These are phyloP conservation scores for Parascedosporium putredinis DNA, from an alignment of 2,329 filamentous ascomycete genomes.

Conservation along the genomic window DNA sequence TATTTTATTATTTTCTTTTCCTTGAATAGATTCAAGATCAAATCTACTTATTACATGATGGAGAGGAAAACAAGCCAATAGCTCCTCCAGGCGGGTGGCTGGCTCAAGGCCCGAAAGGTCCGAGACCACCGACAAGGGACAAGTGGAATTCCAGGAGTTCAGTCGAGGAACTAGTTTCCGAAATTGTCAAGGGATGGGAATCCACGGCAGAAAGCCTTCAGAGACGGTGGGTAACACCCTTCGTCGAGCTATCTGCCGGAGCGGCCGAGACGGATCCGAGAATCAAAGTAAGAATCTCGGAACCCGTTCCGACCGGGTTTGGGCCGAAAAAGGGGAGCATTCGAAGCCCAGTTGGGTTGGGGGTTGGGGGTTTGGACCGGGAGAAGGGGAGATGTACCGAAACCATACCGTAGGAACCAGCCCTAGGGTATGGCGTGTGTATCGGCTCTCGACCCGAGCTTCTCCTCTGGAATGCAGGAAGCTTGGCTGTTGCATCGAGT, in stretches of 20 bases:
- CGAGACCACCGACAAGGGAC: not conserved
- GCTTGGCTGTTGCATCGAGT: conserved; percentile 5
- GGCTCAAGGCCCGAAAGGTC: not conserved
- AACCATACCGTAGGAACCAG: conserved; percentile 1
- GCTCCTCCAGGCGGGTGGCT: conserved; percentile 4
- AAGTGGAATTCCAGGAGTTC: not conserved
- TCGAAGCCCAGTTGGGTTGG: too few relatives aligned
- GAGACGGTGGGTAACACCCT: not conserved
- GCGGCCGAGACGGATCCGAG: not conserved
- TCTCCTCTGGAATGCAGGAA: conserved; percentile 7
- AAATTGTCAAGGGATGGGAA: not conserved
- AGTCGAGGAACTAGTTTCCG: not conserved
- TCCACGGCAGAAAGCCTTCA: not conserved
- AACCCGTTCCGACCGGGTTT: not conserved
- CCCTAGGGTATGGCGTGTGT: not conserved
- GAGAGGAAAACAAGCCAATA: not conserved
- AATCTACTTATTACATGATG: conserved; percentile 4
- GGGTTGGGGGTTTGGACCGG: conserved; percentile 7
- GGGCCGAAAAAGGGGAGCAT: conserved; percentile 5
- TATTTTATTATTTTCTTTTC: too few relatives aligned
- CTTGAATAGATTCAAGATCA: conserved; percentile 7
- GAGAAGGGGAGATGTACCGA: not conserved
- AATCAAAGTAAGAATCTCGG: not conserved
- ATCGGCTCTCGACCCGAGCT: not conserved
- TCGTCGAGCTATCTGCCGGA: not conserved